Evolutionary conservation across 1,139 yeast genomes (phyloP), one percentile per base, ranked within the genome.

Genomic region (Wickerhamomyces sp.): DNA sequence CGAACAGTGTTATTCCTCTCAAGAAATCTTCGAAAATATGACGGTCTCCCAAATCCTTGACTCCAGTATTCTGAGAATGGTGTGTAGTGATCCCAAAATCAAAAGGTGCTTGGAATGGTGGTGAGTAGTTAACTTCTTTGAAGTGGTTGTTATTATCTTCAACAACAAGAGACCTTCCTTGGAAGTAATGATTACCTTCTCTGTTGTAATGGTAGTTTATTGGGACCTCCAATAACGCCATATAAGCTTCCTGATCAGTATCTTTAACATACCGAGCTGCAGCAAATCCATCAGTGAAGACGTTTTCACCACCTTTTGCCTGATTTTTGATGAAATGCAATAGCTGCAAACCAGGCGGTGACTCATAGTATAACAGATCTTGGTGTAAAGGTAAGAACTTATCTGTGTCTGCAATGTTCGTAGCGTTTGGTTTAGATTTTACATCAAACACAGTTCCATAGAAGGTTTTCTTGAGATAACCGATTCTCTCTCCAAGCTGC

Each of bases 71-170:
- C 47, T 5, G 49, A 44, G 44, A 44, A 17, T 50, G 52, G 26
- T 52, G 48, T 5, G 56, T 52, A 6, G 56, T 51, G 20, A 74
- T 65, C 18, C 79, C 80, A 45, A 64, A 60, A 44, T 82, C 89
- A 45, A 79, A 76, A 0, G 94, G 94, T 0, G 88, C 94, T 55
- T 86, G 95, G 65, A 84, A 86, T 12, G 94, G 94, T 1, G 95
- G 95, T 2, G 94, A 78, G 56, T 85, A 86, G 54, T 83, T 84
- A 27, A 84, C 74, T 37, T 73, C 80, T 46, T 74, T 73, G 42
- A 83, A 74, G 30, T 59, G 57, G 8, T 67, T 66, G 36, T 65
- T 46, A 39, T 52, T 63, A 38, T 78, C 77, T 51, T 81, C 86
- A 30, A 80, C 84, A 14, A 86, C 66, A 42, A 83, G 61, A 2